Percentiles rank a stretch among this genome's conserved stretches.
Evolutionary conservation across 192 early-diverging fungal genomes (phyloP).

Genomic region (Coemansia sp.): DNA sequence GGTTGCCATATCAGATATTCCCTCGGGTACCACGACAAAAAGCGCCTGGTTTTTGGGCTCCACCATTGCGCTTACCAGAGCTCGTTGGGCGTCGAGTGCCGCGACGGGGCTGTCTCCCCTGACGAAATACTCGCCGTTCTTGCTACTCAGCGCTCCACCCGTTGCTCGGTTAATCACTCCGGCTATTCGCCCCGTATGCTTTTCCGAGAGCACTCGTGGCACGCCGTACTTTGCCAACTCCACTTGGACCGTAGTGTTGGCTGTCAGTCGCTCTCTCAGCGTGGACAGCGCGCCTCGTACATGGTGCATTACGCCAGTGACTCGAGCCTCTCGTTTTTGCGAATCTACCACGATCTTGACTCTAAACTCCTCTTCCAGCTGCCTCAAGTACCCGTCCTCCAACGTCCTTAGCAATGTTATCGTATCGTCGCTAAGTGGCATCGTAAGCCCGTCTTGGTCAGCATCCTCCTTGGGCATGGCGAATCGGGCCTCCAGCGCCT

Average conservation of each 20-base stretch:
- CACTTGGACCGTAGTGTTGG: slow-evolving; percentile 27
- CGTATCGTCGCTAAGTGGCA: slow-evolving; percentile 25
- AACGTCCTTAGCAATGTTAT: slow-evolving; percentile 6
- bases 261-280: slow-evolving; percentile 39
- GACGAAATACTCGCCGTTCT: slow-evolving; percentile 30
- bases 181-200: slow-evolving; percentile 4
- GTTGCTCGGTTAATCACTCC: slow-evolving; percentile 9
- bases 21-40: slow-evolving; percentile 22
- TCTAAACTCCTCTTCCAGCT: slow-evolving; percentile 27
- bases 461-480: slow-evolving; percentile 7
- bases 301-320: slow-evolving; percentile 22
- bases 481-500: slow-evolving; percentile 15
- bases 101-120: slow-evolving; percentile 20
- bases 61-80: slow-evolving; percentile 31
- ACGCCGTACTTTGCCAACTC: slow-evolving; percentile 20
- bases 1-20: not conserved
- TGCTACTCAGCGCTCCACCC: slow-evolving; percentile 5
- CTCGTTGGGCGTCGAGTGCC: slow-evolving; percentile 36
- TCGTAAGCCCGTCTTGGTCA: slow-evolving; percentile 18
- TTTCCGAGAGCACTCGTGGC: slow-evolving; percentile 18
- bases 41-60: slow-evolving; percentile 22
- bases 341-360: slow-evolving; percentile 18
- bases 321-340: slow-evolving; percentile 7
- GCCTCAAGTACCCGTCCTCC: slow-evolving; percentile 1
- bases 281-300: slow-evolving; percentile 33